Evolutionary conservation across 345 rosid genomes (phyloP).

Genomic region (Geranium rotundifolium): DNA sequence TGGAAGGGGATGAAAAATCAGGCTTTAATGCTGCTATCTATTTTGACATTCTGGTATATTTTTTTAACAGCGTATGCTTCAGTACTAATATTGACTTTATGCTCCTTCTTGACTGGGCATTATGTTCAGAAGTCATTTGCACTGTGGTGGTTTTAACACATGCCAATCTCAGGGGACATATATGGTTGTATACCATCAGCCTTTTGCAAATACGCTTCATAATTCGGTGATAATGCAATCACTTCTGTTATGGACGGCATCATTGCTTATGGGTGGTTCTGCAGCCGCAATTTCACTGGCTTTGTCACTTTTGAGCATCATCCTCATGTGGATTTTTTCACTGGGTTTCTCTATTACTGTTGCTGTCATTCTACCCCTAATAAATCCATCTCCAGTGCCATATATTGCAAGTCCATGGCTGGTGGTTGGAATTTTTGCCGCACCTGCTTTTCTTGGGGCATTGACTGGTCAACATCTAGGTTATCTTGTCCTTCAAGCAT

Average conservation of each 20-base stretch:
- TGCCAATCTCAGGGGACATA: constrained; percentile 57
- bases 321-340: constrained; percentile 64
- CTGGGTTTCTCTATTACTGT: constrained; percentile 50
- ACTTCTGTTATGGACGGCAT: constrained; percentile 64
- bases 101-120: not conserved
- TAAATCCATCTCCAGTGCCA: constrained; percentile 70
- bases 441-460: constrained; percentile 87
- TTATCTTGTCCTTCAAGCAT: constrained; percentile 38
- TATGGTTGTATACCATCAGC: constrained; percentile 60
- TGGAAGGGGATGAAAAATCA: constrained; percentile 26
- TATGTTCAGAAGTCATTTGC: not conserved
- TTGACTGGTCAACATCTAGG: constrained; percentile 80
- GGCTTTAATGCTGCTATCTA: constrained; percentile 36
- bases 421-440: constrained; percentile 69
- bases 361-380: constrained; percentile 61
- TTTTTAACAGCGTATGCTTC: constrained; percentile 12
- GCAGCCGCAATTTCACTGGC: constrained; percentile 52
- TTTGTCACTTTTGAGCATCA: constrained; percentile 54
- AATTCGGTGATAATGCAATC: constrained; percentile 80
- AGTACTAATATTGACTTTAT: constrained; percentile 6
- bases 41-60: constrained; percentile 83
- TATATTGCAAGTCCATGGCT: constrained; percentile 77
- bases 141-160: constrained; percentile 8
- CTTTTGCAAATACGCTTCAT: constrained; percentile 60
- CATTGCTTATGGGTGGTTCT: constrained; percentile 84